Evolutionary conservation across 176 grass and related monocot genomes (phyloP), one percentile per base, ranked within the genome.

Genomic region (Elaeis guineensis): DNA sequence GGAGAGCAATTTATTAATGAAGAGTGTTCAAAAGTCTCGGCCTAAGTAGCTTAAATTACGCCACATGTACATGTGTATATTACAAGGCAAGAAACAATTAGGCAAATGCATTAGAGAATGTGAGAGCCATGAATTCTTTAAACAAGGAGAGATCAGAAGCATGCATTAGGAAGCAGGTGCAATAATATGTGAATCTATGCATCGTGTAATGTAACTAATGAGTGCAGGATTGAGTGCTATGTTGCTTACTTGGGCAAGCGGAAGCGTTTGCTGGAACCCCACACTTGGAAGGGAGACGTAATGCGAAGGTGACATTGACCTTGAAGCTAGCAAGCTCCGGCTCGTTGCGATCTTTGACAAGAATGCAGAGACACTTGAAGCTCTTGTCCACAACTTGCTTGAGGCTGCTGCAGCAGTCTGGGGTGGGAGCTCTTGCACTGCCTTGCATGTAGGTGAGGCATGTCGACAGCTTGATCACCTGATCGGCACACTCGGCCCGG

Each of bases 371-470:
- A 57, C 91, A 96, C 75, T 55, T 79, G 72, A 77, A 69, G 66
- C 74, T 77, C 6, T 60, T 65, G 2, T 75, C 32, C 8, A 87
- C 53, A 14, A 90, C 86, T 59, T 77, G 63, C 62, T 58, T 70
- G 2, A 84, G 61, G 74, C 91, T 86, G 3, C 75, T 26, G 72
- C 91, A 95, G 78, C 91, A 98, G 77, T 92, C 93, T 4, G 93
- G 88, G 44, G 93, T 74, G 64, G 93, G 93, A 30, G 76, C 32
- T 2, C 48, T 61, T 0, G 93, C 79, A 69, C 58, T 57, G 15
- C 84, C 88, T 62, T 98, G 84, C 56, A 92, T 84, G 76, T 89
- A 98, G 16, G 83, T 63, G n/a, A 98, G 79, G 75, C 93, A 98
- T 52, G 93, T 75, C 55, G 88, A 84, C 66, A 98, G 73, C 3